Conservation (phyloP, 73 alveolate species). For the Symbiodinium pilosum region DNA sequence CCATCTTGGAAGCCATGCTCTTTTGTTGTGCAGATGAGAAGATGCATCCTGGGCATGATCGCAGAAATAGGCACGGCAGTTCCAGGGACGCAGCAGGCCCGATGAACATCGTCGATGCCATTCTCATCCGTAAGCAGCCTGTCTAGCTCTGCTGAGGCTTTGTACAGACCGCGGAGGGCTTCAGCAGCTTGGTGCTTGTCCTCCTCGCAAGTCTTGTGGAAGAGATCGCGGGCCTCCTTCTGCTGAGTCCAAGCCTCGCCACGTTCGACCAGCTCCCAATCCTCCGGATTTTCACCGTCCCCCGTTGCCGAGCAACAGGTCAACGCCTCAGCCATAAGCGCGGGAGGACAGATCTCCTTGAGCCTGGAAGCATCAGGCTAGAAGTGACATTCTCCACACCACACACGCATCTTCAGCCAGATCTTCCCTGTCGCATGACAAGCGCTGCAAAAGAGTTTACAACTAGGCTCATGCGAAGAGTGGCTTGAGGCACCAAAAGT, state of each 20-base stretch:
- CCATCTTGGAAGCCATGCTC: neutral
- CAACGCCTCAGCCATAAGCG: slow-evolving; percentile 15
- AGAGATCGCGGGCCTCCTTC: neutral
- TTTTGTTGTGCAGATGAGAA: neutral
- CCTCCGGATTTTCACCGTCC: neutral
- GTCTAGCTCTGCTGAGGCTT: neutral
- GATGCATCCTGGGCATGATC: neutral
- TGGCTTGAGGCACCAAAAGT: neutral
- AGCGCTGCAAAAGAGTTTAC: neutral
- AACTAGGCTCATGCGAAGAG: neutral
- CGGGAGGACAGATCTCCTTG: neutral
- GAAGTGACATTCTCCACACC: neutral
- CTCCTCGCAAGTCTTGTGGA: slow-evolving; percentile 19
- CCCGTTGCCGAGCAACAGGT: slow-evolving; percentile 2
- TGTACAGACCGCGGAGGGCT: neutral
- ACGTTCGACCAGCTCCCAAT: slow-evolving; percentile 16
- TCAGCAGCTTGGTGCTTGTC: slow-evolving; percentile 1
- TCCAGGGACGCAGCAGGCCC: slow-evolving; percentile 28
- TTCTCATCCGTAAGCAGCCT: slow-evolving; percentile 1
- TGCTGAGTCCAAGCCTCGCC: neutral
- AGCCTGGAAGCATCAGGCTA: neutral
- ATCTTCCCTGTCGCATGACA: neutral
- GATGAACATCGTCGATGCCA: slow-evolving; percentile 32
- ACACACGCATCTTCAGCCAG: neutral
- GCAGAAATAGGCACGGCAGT: neutral